A percentile compares a stretch with the other conserved stretches of the same genome.
Conservation (phyloP, 495 filamentous ascomycete genomes). For the Penicillium robsamsonii region DNA sequence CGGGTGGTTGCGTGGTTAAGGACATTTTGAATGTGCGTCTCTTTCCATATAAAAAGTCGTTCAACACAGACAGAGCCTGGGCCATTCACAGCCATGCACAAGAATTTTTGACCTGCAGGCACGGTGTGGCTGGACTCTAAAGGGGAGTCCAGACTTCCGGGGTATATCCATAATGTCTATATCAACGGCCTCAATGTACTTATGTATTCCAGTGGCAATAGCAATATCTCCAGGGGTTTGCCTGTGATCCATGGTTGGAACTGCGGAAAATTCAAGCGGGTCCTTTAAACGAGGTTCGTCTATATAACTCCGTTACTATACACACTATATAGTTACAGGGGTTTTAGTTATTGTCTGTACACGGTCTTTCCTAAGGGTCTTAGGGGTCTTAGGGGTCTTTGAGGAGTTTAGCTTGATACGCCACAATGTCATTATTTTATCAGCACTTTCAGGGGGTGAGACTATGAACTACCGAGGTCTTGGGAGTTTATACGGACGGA, state of each 20-base stretch:
- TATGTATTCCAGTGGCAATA: not conserved
- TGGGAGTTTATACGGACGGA: not conserved
- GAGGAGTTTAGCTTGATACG: not conserved
- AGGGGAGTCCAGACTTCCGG: conserved; percentile 10
- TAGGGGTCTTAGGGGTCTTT: not conserved
- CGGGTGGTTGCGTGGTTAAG: conserved; percentile 35
- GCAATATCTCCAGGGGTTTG: too few species aligned
- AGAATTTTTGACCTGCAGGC: conserved; percentile 22
- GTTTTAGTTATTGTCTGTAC: not conserved
- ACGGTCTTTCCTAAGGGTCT: too few species aligned
- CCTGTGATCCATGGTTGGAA: not conserved
- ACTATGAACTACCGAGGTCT: not conserved
- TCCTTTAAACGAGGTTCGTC: not conserved
- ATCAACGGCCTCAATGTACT: not conserved
- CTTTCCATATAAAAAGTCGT: conserved; percentile 6
- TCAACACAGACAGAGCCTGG: conserved; percentile 1
- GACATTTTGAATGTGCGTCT: not conserved
- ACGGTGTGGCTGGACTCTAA: conserved; percentile 11
- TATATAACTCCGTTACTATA: too few species aligned
- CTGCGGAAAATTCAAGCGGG: not conserved
- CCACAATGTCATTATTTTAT: conserved; percentile 9
- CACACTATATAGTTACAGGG: not conserved
- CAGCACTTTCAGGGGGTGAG: not conserved
- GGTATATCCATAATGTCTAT: not conserved
- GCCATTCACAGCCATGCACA: conserved; percentile 11